A percentile compares a stretch with the other conserved stretches of the same genome.
These are phyloP conservation scores for Rhodotorula glutinis DNA, from an alignment of 1,284 basidiomycete species.

Conservation along the genomic window DNA sequence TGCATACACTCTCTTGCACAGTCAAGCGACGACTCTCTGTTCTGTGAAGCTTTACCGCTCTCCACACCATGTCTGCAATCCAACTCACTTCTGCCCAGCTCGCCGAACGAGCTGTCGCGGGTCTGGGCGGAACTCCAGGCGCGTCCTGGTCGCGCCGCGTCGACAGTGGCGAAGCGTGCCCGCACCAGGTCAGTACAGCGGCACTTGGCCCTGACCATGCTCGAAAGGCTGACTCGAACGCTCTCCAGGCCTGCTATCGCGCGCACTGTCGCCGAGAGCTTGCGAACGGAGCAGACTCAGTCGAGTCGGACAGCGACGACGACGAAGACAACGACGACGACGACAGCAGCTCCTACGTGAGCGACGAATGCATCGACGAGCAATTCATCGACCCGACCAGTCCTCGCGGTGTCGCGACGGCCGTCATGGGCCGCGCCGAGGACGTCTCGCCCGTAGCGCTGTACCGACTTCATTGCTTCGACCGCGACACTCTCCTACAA, in stretches of 20 bases:
- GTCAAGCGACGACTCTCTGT: too few species aligned
- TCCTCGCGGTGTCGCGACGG: neutral
- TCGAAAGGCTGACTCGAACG: neutral
- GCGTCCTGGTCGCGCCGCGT: neutral
- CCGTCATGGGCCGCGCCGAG: neutral
- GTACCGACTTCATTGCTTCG: neutral
- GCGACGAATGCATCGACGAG: slow-evolving; percentile 8
- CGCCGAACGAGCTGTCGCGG: neutral
- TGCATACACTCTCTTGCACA: too few species aligned
- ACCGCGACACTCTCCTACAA: neutral
- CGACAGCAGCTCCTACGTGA: neutral
- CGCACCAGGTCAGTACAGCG: neutral
- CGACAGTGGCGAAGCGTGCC: neutral
- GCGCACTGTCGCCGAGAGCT: neutral
- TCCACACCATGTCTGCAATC: neutral
- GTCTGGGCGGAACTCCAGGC: neutral
- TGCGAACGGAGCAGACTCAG: too few species aligned
- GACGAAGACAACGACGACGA: slow-evolving; percentile 3
- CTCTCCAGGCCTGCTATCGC: too few species aligned
- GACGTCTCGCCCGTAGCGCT: neutral
- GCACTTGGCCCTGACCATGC: fast-evolving
- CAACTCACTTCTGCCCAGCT: slow-evolving; percentile 5
- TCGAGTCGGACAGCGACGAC: neutral
- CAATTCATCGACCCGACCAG: slow-evolving; percentile 7
- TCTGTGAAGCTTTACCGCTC: too few species aligned